Evolutionary conservation across 2,329 filamentous ascomycete species (phyloP).

Genomic region (Aspergillus flavus): DNA sequence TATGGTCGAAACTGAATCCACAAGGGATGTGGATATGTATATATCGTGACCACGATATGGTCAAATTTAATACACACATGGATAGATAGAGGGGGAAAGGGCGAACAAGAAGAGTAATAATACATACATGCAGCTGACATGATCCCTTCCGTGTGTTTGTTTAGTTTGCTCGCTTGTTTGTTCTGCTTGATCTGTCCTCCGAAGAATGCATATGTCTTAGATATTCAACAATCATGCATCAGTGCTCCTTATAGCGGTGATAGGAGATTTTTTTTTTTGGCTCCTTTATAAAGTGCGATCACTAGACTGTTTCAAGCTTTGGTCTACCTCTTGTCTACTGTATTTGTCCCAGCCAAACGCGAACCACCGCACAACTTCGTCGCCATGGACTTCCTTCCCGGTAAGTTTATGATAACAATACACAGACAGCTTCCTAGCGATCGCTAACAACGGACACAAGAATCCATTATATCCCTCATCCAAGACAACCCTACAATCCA

Average conservation of each 20-base stretch:
- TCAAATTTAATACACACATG: conserved; percentile 7
- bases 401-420: conserved; percentile 6
- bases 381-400: conserved; percentile 21
- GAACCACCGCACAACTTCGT: neutral
- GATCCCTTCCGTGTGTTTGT: neutral
- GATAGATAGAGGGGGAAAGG: neutral
- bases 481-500: conserved; percentile 19
- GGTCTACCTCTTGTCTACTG: neutral
- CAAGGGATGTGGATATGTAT: conserved; percentile 13
- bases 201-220: neutral
- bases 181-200: neutral
- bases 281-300: neutral
- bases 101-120: neutral
- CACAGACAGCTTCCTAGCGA: neutral
- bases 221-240: neutral
- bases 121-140: neutral
- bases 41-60: conserved; percentile 13
- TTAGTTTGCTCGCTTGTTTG: neutral
- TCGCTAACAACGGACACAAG: conserved; percentile 4
- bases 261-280: neutral
- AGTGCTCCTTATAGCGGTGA: neutral
- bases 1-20: conserved; percentile 10
- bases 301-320: neutral
- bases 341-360: neutral
- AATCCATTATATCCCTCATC: conserved; percentile 17